Conservation (phyloP, 2,329 filamentous ascomycete species). For the Cladobotryum protrusum region DNA sequence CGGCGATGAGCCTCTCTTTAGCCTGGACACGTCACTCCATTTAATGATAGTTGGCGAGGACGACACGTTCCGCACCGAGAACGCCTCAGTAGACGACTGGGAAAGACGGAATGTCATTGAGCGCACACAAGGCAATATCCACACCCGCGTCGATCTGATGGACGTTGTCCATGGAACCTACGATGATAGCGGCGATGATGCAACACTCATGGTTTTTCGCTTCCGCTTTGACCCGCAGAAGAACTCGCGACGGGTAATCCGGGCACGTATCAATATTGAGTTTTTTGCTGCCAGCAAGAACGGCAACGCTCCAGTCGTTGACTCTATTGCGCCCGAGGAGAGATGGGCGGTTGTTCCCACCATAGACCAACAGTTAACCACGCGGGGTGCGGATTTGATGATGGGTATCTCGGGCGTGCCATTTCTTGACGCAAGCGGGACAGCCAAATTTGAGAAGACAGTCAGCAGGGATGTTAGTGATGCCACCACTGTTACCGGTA, state of each 20-base stretch:
- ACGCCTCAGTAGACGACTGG: not conserved
- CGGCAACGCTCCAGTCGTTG: not conserved
- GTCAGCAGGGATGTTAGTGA: not conserved
- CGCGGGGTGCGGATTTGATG: not conserved
- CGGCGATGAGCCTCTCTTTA: not conserved
- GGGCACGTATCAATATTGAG: not conserved
- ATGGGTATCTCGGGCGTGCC: not conserved
- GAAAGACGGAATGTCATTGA: constrained; percentile 2
- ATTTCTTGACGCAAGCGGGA: not conserved
- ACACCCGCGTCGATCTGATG: not conserved
- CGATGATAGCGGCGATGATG: not conserved
- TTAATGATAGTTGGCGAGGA: not conserved
- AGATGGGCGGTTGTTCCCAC: not conserved
- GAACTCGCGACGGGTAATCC: not conserved
- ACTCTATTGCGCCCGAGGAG: constrained; percentile 1
- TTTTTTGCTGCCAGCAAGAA: constrained; percentile 1
- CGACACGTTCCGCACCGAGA: constrained; percentile 3
- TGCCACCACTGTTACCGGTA: not conserved
- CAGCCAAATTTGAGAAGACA: not conserved
- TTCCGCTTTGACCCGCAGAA: constrained; percentile 1
- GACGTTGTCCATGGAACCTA: constrained; percentile 3
- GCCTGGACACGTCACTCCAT: not conserved
- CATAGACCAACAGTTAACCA: not conserved
- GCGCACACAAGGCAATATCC: constrained; percentile 1
- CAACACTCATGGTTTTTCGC: constrained; percentile 4